Conservation (phyloP, 2,329 filamentous ascomycete species). For the Akanthomyces dipterigenus region DNA sequence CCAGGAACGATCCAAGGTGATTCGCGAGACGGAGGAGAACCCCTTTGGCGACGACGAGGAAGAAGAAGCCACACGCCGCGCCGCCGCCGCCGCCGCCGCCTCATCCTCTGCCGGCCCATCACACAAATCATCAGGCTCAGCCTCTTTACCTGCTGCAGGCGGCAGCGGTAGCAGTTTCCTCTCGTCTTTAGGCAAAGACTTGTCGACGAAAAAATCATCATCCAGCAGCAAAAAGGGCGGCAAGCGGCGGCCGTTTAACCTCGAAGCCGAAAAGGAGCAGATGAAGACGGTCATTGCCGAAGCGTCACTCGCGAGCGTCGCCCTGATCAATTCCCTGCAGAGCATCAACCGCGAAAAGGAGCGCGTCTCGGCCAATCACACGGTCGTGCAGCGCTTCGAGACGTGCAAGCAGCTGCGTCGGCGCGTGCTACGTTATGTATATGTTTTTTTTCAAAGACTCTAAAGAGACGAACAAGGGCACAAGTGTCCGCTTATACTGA, state of each 20-base stretch:
- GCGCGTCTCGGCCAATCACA: constrained; percentile 76
- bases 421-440: constrained; percentile 75
- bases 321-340: constrained; percentile 79
- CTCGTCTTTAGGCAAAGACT: not conserved
- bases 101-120: constrained; percentile 26
- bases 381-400: constrained; percentile 73
- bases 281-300: constrained; percentile 88
- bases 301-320: constrained; percentile 83
- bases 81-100: not conserved
- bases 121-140: not conserved
- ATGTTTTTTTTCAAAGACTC: constrained; percentile 16
- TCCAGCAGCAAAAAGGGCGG: constrained; percentile 25
- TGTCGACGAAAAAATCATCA: not conserved
- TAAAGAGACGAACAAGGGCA: too few species aligned
- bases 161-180: not conserved
- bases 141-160: not conserved
- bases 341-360: constrained; percentile 85
- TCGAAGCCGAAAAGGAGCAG: constrained; percentile 79
- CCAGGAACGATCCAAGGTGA: constrained; percentile 74
- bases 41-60: constrained; percentile 64
- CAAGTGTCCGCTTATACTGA: not conserved
- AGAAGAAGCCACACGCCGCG: constrained; percentile 34
- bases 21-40: constrained; percentile 72
- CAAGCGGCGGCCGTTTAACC: constrained; percentile 63
- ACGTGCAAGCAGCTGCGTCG: constrained; percentile 77